Evolutionary conservation across 2,329 filamentous ascomycete species (phyloP), one percentile per base, ranked within the genome.

Genomic region (Penicillium fuscoglaucum): DNA sequence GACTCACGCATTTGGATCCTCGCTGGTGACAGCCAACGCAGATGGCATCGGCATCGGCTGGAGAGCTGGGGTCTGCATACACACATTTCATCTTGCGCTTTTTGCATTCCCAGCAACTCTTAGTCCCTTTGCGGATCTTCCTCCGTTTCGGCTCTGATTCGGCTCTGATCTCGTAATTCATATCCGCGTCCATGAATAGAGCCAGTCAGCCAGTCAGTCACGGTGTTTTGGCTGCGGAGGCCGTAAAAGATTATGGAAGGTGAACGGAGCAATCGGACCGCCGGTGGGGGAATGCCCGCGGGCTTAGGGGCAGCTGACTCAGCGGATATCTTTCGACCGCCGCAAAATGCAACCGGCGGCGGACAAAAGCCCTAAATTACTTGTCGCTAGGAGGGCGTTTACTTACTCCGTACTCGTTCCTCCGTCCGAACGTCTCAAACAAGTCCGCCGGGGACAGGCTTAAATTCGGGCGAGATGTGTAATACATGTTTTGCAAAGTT

Each of bases 1-100:
- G 83, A 59, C 80, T 76, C 35, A 83, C 65, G 55, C 82, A 84
- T 41, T 55, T 61, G 6, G 53, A 53, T 1, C 59, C 60, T 8
- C 65, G 65, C 12, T 57, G 58, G 28, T 55, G 52, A 43, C 65
- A 68, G 4, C 60, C 55, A 29, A 54, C 35, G n/a, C 66, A 68
- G 6, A 57, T 48, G 4, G 41, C 12, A 2, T 43, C 19, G 40
- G 19, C 13, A 24, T 43, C 40, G 40, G 21, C 40, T 43, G 40
- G 40, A 43, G 40, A 43, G 40, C 6, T 15, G 6, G 19, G 19
- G 19, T 43, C 21, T 15, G 21, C 19, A 43, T 19, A 61, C 3
- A 48, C 53, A 39, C 58, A 60, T 46, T 57, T 60, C 58, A 51
- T 60, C 39, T 60, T 60, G 17, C 58, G 48, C 24, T 39, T 49